Evolutionary conservation across 2,329 filamentous ascomycete species (phyloP).

Genomic region (Cytospora piceicola): DNA sequence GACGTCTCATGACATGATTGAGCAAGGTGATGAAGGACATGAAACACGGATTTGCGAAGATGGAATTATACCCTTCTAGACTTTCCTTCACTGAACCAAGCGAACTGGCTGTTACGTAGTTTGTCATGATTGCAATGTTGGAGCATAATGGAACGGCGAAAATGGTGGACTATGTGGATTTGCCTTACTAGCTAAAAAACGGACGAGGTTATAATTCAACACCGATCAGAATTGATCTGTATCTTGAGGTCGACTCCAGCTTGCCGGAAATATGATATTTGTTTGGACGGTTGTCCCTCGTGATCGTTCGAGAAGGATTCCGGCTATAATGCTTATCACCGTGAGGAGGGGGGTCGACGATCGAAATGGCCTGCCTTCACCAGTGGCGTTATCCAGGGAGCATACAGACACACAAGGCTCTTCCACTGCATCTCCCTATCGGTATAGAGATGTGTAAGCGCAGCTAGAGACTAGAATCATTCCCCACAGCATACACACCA

Average conservation of each 20-base stretch:
- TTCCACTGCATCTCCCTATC: background rate
- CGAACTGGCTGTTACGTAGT: slow-evolving; percentile 25
- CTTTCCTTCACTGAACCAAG: slow-evolving; percentile 30
- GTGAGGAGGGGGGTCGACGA: background rate
- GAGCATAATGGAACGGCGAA: slow-evolving; percentile 25
- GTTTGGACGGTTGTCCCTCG: background rate
- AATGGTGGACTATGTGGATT: slow-evolving; percentile 23
- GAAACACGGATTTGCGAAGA: slow-evolving; percentile 20
- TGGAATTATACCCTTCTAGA: slow-evolving; percentile 31
- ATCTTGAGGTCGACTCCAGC: slow-evolving; percentile 1
- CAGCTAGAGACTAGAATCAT: background rate
- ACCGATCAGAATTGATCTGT: slow-evolving; percentile 21
- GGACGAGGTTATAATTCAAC: background rate
- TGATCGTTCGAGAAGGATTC: background rate
- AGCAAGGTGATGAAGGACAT: slow-evolving; percentile 27
- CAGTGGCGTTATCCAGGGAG: background rate
- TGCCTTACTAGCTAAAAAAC: slow-evolving; percentile 16
- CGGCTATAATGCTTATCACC: background rate
- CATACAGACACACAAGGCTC: background rate
- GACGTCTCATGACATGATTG: slow-evolving; percentile 29
- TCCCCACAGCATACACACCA: background rate
- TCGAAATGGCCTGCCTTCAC: background rate
- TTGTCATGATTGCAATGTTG: slow-evolving; percentile 25
- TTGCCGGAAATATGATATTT: background rate
- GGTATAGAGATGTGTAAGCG: slow-evolving; percentile 8